phyloP scores from a whole-genome alignment of 805 yeast species.

The Candida hispaniensis region DNA sequence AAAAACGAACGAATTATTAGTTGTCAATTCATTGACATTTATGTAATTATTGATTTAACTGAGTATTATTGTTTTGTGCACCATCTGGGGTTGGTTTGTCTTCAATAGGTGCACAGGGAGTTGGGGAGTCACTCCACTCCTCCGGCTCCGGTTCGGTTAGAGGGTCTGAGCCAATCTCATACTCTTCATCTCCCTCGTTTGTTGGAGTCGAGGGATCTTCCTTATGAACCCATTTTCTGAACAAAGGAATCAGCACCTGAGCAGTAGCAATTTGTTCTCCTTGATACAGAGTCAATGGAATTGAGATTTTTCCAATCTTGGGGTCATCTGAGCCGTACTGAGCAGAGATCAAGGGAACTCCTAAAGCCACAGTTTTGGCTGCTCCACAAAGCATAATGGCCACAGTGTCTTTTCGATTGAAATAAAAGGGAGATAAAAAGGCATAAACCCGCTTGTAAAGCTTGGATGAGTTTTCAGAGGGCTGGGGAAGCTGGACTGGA shows the following conservation, averaged over 20 bases:
- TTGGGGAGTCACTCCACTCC: no score
- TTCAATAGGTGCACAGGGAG: no score
- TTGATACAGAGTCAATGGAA: conserved; percentile 78
- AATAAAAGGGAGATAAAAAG: conserved; percentile 54
- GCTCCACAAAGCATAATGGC: conserved; percentile 81
- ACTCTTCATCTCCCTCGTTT: conserved; percentile 6
- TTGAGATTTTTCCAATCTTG: conserved; percentile 49
- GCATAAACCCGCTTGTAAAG: conserved; percentile 36
- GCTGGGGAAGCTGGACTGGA: conserved; percentile 31
- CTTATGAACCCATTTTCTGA: conserved; percentile 56
- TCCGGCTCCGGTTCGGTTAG: no score
- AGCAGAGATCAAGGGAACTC: conserved; percentile 71
- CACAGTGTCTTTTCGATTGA: conserved; percentile 59
- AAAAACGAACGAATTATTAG: no score
- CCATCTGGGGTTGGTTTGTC: no score
- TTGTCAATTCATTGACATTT: no score
- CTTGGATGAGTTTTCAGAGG: conserved; percentile 36
- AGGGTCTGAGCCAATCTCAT: conserved; percentile 3
- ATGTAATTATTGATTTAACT: no score
- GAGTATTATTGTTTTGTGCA: no score
- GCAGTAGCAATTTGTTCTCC: conserved; percentile 81
- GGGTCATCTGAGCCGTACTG: conserved; percentile 59
- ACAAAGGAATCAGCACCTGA: conserved; percentile 52
- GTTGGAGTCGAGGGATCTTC: conserved; percentile 7
- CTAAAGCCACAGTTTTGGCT: conserved; percentile 87